Evolutionary conservation across 2,329 filamentous ascomycete species (phyloP), one percentile per base, ranked within the genome.

Genomic region (Nemania sp.): DNA sequence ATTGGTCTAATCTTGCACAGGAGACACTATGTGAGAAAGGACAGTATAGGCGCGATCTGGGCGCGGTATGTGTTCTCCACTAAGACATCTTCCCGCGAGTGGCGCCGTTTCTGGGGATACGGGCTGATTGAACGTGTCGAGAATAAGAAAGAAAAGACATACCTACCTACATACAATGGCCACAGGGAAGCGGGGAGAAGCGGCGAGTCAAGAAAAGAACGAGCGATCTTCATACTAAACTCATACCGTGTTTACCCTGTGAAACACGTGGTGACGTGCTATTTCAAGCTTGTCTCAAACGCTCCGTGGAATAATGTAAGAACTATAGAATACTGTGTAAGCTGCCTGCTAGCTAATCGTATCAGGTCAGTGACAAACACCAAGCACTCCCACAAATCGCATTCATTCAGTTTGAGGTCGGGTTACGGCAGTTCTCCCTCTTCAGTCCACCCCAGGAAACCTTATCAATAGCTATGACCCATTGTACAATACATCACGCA

Each of bases 231-330:
- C 56, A 18, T 29, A 61, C 26, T 18, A 32, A 26, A 35, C 27
- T 24, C 5, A 55, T 55, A 32, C 26, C 18, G n/a, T 53, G 15
- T 35, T 35, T 35, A 32, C 27, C 26, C 18, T 67, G 59, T 62
- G 59, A 66, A 69, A 67, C 63, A 62, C 66, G 62, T 53, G 59
- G 58, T 60, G 49, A 41, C 67, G 49, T 56, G 27, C 54, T 60
- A 66, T 69, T 35, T 60, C 62, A 43, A 53, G 54, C 54, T 38
- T 26, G 63, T 66, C 59, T 66, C 63, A 63, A 26, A 67, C 52
- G 38, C 26, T 13, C 15, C 24, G 45, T 49, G 52, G 22, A n/a
- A 13, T 3, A 43, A 45, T 45, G 15, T n/a, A n/a, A 45, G 41
- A 45, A 45, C 41, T 20, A 45, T 45, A 45, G 18, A 45, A 20